Conservation (phyloP, 75 land plant genomes). For the Chamaecyparis obtusa region DNA sequence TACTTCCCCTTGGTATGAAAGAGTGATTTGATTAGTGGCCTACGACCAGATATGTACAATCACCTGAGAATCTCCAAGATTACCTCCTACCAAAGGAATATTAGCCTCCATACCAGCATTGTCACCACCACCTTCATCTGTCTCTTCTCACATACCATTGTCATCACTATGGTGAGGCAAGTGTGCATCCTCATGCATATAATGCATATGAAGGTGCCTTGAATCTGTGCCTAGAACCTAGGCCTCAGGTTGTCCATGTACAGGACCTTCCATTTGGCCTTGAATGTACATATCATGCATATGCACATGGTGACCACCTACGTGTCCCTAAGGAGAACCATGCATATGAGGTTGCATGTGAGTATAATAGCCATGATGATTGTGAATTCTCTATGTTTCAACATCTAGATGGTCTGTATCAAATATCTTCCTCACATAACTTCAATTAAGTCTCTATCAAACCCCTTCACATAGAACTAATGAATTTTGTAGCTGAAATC, state of each 20-base stretch:
- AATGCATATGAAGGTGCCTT: too few relatives aligned
- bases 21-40: too few relatives aligned
- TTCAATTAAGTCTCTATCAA: too few relatives aligned
- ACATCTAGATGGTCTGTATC: too few relatives aligned
- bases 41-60: too few relatives aligned
- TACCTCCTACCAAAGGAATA: constrained; percentile 1
- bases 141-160: constrained; percentile 9
- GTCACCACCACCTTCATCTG: constrained; percentile 6
- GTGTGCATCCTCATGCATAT: not conserved
- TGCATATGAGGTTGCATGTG: constrained; percentile 3
- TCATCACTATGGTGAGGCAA: constrained; percentile 10
- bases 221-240: constrained; percentile 1
- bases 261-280: not conserved
- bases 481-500: too few relatives aligned
- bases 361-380: constrained; percentile 3
- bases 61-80: too few relatives aligned
- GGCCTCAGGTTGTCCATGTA: not conserved
- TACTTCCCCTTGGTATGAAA: too few relatives aligned
- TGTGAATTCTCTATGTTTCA: not conserved
- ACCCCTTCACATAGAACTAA: too few relatives aligned
- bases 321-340: constrained; percentile 4
- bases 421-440: too few relatives aligned
- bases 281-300: not conserved
- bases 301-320: not conserved
- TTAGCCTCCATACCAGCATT: not conserved